Evolutionary conservation across 805 yeast genomes (phyloP), one percentile per base, ranked within the genome.

Genomic region (Saturnispora kantuleensis): DNA sequence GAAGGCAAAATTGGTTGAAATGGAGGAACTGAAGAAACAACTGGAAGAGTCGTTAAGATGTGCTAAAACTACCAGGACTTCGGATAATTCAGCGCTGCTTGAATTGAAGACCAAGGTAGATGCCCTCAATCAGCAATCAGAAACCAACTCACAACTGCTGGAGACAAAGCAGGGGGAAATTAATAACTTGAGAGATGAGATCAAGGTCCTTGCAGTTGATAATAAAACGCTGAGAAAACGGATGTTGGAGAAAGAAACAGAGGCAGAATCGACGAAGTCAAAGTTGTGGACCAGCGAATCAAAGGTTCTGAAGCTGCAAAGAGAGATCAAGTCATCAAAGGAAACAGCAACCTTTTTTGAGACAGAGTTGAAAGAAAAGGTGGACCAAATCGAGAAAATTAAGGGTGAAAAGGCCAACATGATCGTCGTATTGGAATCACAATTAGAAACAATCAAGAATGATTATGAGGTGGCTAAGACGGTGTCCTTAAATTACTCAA

Each of bases 211-310:
- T 13, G 61, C 67, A 15, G 58, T 63, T 32, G 64, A 61, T 42
- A 74, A 67, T 47, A 67, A 63, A 13, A 61, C 70, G 60, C 53
- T 74, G 3, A 69, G 75, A 34, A 48, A 59, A 4, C 68, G 69
- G 45, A 54, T 74, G 21, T 53, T 71, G 35, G 71, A 69, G 2
- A 11, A 48, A 5, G 60, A 60, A 37, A 13, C 62, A 62, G 35
- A 73, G 58, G 55, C 54, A 37, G 65, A 65, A 38, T 44, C 47
- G 7, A 32, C 52, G 2, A 34, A 45, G 8, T 50, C 58, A n/a
- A 62, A 64, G 21, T 33, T 52, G 2, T 32, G 54, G 35, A 58
- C 57, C 33, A 47, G 50, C 13, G 56, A 55, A 36, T 55, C 60
- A 41, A 59, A 56, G 6, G 50, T 52, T 8, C 53, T 51, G n/a